Evolutionary conservation across 2,329 filamentous ascomycete species (phyloP).

Genomic region (Fusarium acutatum): DNA sequence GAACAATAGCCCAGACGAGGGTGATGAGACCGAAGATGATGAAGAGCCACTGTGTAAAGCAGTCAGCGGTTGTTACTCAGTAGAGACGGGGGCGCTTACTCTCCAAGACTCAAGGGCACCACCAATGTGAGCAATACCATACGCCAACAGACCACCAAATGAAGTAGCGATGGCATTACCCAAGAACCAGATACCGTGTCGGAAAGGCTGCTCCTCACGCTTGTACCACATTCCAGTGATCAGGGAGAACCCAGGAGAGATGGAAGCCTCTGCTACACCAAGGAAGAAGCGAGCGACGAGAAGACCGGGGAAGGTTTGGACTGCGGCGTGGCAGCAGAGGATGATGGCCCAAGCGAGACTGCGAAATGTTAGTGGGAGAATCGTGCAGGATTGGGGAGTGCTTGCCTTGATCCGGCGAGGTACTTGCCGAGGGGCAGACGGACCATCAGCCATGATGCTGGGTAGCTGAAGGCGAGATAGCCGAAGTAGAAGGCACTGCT

Average conservation of each 20-base stretch:
- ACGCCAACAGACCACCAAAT: constrained; percentile 32
- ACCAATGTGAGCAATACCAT: constrained; percentile 34
- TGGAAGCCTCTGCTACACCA: constrained; percentile 35
- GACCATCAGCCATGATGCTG: constrained; percentile 35
- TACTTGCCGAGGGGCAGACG: constrained; percentile 33
- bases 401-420: constrained; percentile 25
- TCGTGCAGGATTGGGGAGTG: accelerated
- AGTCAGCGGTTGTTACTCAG: accelerated
- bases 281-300: constrained; percentile 33
- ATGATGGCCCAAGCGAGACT: constrained; percentile 32
- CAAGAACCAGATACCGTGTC: constrained; percentile 38
- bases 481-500: constrained; percentile 38
- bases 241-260: constrained; percentile 32
- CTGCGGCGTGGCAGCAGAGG: constrained; percentile 31
- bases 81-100: no score
- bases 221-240: constrained; percentile 40
- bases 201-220: constrained; percentile 34
- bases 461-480: constrained; percentile 37
- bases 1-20: constrained; percentile 17
- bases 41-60: constrained; percentile 17
- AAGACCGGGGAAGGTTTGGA: constrained; percentile 23
- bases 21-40: constrained; percentile 38
- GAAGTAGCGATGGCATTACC: constrained; percentile 34
- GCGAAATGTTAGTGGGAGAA: background rate
- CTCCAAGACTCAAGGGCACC: constrained; percentile 23